A percentile compares a stretch with the other conserved stretches of the same genome.
phyloP scores from a whole-genome alignment of 169 alveolate genomes.

The Pseudocohnilembus persalinus region DNA sequence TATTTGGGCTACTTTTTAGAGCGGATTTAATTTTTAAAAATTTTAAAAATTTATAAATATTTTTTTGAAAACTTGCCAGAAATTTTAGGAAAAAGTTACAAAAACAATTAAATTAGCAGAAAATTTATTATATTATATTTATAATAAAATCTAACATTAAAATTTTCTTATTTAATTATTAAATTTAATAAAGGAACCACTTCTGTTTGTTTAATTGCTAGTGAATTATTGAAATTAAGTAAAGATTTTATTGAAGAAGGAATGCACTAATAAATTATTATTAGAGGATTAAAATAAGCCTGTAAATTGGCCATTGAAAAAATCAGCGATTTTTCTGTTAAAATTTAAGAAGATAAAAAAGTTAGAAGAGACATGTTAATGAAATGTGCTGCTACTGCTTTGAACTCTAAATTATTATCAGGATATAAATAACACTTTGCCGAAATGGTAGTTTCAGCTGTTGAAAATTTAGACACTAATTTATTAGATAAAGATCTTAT shows the following conservation, averaged over 20 bases:
- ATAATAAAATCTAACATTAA: no score
- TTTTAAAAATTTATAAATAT: no score
- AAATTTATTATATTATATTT: no score
- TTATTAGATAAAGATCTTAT: conserved; percentile 90
- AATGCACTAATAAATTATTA: conserved; percentile 94
- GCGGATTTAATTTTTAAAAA: no score
- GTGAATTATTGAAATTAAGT: conserved; percentile 93
- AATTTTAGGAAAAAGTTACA: no score
- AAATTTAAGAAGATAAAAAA: conserved; percentile 54
- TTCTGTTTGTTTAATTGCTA: conserved; percentile 94
- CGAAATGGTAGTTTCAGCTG: conserved; percentile 96
- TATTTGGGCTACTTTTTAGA: no score
- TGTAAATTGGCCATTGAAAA: conserved; percentile 80
- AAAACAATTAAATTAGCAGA: no score
- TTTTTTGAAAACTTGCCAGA: no score
- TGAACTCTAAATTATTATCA: conserved; percentile 95
- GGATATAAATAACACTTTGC: conserved; percentile 94
- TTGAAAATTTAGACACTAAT: conserved; percentile 89
- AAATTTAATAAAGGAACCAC: conserved; percentile 92
- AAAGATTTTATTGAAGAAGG: conserved; percentile 95
- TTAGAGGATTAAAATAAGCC: conserved; percentile 94
- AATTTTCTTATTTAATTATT: no score
- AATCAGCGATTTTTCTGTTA: conserved; percentile 58
- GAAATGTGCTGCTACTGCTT: conserved; percentile 98
- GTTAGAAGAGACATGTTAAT: conserved; percentile 87